Conservation (phyloP, 305 asterid genomes). For the Solanum hybrid region DNA sequence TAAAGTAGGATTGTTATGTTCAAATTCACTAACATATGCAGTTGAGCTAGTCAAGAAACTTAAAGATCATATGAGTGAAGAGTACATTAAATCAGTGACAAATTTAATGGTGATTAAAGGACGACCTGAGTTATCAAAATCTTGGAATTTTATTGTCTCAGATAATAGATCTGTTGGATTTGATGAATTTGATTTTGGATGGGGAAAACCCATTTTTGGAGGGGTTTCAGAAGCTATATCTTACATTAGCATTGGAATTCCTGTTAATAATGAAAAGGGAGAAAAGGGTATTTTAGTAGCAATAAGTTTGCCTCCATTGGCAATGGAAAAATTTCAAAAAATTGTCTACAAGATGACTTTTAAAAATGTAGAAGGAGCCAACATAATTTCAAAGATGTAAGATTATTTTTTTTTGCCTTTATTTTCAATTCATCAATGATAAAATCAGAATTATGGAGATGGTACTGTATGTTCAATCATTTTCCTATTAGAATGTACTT, state of each 20-base stretch:
- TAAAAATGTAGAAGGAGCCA: not conserved
- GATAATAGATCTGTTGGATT: conserved; percentile 13
- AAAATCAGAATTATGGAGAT: not conserved
- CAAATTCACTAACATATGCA: too few relatives aligned
- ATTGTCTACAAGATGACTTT: not conserved
- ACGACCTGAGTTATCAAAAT: not conserved
- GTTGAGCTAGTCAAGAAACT: too few relatives aligned
- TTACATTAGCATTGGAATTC: not conserved
- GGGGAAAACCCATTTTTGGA: conserved; percentile 20
- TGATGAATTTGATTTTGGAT: conserved; percentile 21
- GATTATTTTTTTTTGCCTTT: not conserved
- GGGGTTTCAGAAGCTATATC: not conserved
- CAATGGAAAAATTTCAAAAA: not conserved
- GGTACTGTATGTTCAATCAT: not conserved
- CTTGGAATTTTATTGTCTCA: not conserved
- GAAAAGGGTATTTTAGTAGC: not conserved
- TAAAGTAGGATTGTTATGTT: not conserved
- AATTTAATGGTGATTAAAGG: not conserved
- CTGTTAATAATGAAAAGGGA: not conserved
- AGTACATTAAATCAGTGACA: too few relatives aligned
- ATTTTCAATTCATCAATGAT: not conserved
- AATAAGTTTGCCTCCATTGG: not conserved
- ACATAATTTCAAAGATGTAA: not conserved
- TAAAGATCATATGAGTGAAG: too few relatives aligned
- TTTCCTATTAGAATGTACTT: not conserved